phyloP scores from a whole-genome alignment of 2,329 filamentous ascomycete species.

The Fusarium sp. region DNA sequence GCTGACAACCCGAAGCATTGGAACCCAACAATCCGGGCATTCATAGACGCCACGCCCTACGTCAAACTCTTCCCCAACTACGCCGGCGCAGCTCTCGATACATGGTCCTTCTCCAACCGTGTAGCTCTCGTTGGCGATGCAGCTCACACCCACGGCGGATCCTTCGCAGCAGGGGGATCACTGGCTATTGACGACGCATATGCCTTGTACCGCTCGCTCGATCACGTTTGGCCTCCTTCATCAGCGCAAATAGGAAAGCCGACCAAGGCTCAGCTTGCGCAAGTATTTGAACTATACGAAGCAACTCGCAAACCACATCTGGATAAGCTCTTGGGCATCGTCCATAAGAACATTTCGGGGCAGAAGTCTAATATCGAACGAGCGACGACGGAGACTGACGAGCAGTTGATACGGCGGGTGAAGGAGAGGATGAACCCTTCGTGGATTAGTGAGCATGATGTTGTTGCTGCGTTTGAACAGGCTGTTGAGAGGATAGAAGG shows the following conservation, averaged over 20 bases:
- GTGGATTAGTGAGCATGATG: conserved; percentile 60
- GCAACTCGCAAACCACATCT: conserved; percentile 55
- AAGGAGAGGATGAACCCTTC: conserved; percentile 48
- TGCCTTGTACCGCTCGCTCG: conserved; percentile 50
- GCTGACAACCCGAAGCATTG: background rate
- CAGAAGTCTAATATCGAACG: conserved; percentile 25
- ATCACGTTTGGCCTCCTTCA: conserved; percentile 46
- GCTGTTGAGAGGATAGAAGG: conserved; percentile 2
- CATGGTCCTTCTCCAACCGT: conserved; percentile 52
- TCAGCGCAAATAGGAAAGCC: conserved; percentile 9
- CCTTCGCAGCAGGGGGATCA: conserved; percentile 53
- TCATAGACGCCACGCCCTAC: conserved; percentile 29
- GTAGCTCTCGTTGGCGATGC: conserved; percentile 53
- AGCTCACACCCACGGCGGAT: conserved; percentile 53
- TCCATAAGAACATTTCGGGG: conserved; percentile 19
- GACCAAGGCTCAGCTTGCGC: conserved; percentile 32
- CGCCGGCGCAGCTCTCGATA: conserved; percentile 51
- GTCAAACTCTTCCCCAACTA: conserved; percentile 48
- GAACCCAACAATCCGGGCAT: conserved; percentile 44
- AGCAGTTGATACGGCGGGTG: conserved; percentile 49
- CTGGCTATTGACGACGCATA: conserved; percentile 54
- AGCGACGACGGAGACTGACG: conserved; percentile 47
- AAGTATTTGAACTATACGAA: conserved; percentile 53
- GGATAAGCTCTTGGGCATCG: conserved; percentile 38
- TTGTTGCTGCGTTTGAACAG: conserved; percentile 48